phyloP scores from a whole-genome alignment of 305 asterid species.

The Striga hermonthica region DNA sequence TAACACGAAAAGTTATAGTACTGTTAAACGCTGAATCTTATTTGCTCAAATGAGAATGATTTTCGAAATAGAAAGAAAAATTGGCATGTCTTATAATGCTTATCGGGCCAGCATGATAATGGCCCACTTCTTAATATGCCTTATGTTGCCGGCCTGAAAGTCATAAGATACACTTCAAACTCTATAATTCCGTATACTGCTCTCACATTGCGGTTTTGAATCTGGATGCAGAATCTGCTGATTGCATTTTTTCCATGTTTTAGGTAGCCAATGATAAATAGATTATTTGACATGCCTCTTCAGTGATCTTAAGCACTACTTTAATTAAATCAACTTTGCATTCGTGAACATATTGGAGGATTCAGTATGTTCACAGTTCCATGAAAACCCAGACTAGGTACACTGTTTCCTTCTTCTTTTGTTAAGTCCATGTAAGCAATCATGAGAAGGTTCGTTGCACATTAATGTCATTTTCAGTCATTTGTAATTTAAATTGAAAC shows the following conservation, averaged over 20 bases:
- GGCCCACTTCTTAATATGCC: no score
- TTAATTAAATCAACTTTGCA: background rate
- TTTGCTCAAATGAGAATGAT: no score
- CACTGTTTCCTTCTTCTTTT: background rate
- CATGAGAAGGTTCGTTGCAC: conserved; percentile 8
- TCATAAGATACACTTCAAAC: no score
- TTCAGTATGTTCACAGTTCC: background rate
- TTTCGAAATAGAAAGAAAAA: no score
- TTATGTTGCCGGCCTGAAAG: no score
- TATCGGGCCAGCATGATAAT: no score
- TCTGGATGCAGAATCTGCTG: conserved; percentile 9
- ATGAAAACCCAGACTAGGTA: conserved; percentile 8
- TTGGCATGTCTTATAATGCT: no score
- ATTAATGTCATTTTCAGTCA: conserved; percentile 13
- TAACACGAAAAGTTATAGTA: no score
- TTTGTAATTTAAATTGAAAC: conserved; percentile 12
- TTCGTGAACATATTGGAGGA: conserved; percentile 7
- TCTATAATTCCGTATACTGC: background rate
- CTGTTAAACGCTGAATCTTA: no score
- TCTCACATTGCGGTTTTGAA: conserved; percentile 10
- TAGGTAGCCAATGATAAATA: conserved; percentile 3
- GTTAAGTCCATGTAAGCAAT: conserved; percentile 20
- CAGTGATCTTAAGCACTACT: background rate
- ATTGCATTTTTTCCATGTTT: background rate
- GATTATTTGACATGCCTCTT: background rate